Evolutionary conservation across 2,329 filamentous ascomycete genomes (phyloP).

Genomic region (Talaromyces islandicus): DNA sequence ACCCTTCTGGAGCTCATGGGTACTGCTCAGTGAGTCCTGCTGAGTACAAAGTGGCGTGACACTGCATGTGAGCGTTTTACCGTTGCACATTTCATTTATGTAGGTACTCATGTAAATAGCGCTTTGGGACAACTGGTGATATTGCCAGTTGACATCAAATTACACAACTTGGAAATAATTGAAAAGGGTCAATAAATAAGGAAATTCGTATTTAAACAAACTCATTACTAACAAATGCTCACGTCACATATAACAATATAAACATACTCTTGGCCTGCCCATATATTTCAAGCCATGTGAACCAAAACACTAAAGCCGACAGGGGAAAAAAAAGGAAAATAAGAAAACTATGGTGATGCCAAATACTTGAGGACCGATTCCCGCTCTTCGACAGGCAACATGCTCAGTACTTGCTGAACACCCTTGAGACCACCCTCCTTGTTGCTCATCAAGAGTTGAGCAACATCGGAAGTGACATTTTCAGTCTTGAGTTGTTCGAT

Average conservation of each 20-base stretch:
- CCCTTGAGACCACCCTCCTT: constrained; percentile 72
- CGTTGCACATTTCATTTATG: too few species aligned
- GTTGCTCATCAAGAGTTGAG: constrained; percentile 60
- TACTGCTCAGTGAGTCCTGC: too few species aligned
- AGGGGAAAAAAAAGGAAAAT: background rate
- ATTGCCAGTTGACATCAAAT: background rate
- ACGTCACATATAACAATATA: background rate
- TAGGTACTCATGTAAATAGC: too few species aligned
- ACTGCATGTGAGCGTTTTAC: too few species aligned
- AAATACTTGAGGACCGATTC: constrained; percentile 67
- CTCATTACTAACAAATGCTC: constrained; percentile 6
- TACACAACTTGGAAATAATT: background rate
- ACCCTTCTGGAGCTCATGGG: too few species aligned
- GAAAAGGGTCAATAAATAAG: background rate
- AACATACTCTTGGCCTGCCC: background rate
- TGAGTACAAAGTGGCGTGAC: too few species aligned
- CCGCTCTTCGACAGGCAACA: constrained; percentile 82
- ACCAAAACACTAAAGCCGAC: background rate
- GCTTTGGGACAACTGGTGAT: background rate
- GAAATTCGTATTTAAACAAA: constrained; percentile 10
- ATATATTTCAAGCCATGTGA: background rate
- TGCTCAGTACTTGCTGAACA: constrained; percentile 75
- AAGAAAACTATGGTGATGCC: constrained; percentile 19
- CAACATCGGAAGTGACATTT: constrained; percentile 62
- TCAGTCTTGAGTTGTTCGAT: constrained; percentile 79